Base-by-base conservation (phyloP, 768 basidiomycete species). In the Phlebiopsis flavidoalba region DNA sequence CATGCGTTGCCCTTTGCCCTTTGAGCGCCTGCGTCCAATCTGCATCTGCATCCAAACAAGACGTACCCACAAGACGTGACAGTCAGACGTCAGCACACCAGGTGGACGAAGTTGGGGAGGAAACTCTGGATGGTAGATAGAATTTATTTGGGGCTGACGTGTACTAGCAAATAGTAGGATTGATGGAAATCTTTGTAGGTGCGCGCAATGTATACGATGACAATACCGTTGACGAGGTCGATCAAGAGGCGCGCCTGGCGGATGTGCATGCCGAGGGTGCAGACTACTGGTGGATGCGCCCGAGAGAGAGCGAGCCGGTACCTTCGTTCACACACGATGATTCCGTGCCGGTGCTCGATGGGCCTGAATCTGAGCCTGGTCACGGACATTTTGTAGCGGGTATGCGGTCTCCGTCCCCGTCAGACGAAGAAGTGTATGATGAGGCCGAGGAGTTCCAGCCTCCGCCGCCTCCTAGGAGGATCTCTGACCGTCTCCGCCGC, bases 361-460 rank as follows among this genome's bases (percentile, higher is more conserved):
- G 17, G 3, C 11, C 40, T 8, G 40, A 43, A 8, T 17, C 17
- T 43, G 40, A 43, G 40, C 40, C 17, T 31, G 26, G 26, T 31
- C 26, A 31, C 26, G 26, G 26, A 31, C 40, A 12, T 43, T 17
- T 2, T 17, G 40, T 43, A 43, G 40, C 40, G 40, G 11, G 40
- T 17, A 2, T 17, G 3, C 40, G 40, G 40, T 17, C 40, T 2
- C 40, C 40, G 17, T 12, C 17, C 10, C 12, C 17, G 40, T 17
- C 11, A 37, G 21, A 66, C 69, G 12, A 64, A 43, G 11, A 43
- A 12, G 40, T 43, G 17, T 43, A 43, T 17, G 40, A 43, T 10
- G 40, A 43, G 40, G 11, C 17, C 8, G 40, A 43, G 3, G 40
- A 43, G 17, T 12, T 43, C 40, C 26, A 31, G 26, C 40, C 40